Conservation (phyloP, 805 yeast species). For the Maudiozyma barnettii region DNA sequence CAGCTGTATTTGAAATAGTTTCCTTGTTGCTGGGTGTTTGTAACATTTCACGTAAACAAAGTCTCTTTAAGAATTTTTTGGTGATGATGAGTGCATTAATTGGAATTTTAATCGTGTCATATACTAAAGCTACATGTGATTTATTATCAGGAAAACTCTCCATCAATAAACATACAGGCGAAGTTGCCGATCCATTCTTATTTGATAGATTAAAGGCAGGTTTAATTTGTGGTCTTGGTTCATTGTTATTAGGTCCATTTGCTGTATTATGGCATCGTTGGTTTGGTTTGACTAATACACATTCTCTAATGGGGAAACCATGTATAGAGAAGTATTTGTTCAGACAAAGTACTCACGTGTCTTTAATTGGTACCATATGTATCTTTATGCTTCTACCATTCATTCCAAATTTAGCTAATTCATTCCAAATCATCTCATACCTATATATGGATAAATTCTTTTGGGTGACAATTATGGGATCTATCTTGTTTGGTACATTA, state of each 20-base stretch:
- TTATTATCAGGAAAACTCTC: conserved; percentile 26
- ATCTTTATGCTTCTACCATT: conserved; percentile 18
- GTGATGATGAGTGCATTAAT: conserved; percentile 23
- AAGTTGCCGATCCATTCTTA: conserved; percentile 28
- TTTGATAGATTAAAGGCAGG: conserved; percentile 29
- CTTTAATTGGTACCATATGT: conserved; percentile 18
- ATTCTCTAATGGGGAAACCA: background rate
- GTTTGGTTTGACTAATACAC: conserved; percentile 13
- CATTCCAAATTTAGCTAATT: conserved; percentile 7
- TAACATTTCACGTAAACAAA: conserved; percentile 19
- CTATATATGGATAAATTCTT: conserved; percentile 11
- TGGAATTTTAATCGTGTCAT: conserved; percentile 25
- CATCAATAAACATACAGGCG: conserved; percentile 27
- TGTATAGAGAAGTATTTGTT: background rate
- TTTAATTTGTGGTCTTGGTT: conserved; percentile 27
- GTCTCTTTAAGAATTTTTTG: conserved; percentile 20
- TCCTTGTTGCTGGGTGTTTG: conserved; percentile 26
- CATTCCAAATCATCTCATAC: conserved; percentile 6
- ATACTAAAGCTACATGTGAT: conserved; percentile 28
- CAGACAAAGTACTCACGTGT: conserved; percentile 9
- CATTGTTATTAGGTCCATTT: conserved; percentile 27
- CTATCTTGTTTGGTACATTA: conserved; percentile 18
- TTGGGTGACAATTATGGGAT: conserved; percentile 10
- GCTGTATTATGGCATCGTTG: conserved; percentile 25
- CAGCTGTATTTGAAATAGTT: conserved; percentile 26